Base-by-base conservation (phyloP, 371 early-diverging fungal genomes). In the Rhizopus microsporus region DNA sequence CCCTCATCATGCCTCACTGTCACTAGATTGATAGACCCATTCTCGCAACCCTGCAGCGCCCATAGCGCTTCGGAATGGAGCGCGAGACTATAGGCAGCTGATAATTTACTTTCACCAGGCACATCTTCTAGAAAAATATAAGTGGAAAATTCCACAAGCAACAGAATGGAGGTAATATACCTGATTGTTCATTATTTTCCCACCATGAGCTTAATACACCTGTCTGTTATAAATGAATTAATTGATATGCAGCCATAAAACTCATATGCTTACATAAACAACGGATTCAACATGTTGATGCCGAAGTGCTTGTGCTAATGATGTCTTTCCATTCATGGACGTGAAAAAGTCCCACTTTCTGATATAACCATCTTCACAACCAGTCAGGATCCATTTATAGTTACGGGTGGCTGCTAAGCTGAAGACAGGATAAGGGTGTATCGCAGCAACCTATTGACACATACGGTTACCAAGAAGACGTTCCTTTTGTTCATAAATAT, bases 1-100 rank as follows among this genome's bases (percentile, higher is more conserved):
- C 98, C 98, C 72, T 98, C 97, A 57, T 98, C 96, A 61, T 96
- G 94, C 47, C 98, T 80, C 4, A 94, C 89, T 4, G 92, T 86
- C 77, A 87, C 42, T 35, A 98, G 69, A 60, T 91, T 93, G 49
- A 98, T 89, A 5, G 80, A 75, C 3, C 97, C 97, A 62, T 86
- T 90, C 74, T 90, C 89, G 52, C 85, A 77, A 0, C 95, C 96
- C n/a, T 86, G 82, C 7, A 93, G 65, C 38, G 83, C 77, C 92
- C 93, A 96, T 30, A 90, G 56, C 0, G 90, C 98, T 63, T 95
- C 91, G 1, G 98, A 93, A 8, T 98, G 95, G 30, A 95, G 89
- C 39, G 82, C 95, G 56, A 98, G 51, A 62, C 94, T 92, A 67
- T 88, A 93, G 2, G 94, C 95, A 1, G 97, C 93, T 23, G 97